Evolutionary conservation across 2,329 filamentous ascomycete genomes (phyloP).

Genomic region (Apiospora pterosperma): DNA sequence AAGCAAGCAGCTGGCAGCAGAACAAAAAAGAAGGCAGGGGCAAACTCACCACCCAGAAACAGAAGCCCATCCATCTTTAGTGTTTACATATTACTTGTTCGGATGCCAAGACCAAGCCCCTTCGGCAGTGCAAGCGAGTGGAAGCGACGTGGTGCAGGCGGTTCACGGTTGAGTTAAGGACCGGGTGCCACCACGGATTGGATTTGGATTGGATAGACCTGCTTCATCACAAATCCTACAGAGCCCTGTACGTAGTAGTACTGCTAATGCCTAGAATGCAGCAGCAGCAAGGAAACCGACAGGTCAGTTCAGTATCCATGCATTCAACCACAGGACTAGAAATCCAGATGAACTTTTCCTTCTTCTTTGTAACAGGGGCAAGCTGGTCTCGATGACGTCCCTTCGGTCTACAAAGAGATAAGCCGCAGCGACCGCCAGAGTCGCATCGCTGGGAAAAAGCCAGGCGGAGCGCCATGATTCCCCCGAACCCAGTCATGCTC

Average conservation of each 20-base stretch:
- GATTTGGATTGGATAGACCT: neutral
- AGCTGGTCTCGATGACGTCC: neutral
- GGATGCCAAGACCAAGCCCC: slow-evolving; percentile 1
- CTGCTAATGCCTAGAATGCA: neutral
- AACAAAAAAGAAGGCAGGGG: neutral
- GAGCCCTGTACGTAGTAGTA: too few species aligned
- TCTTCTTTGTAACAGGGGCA: neutral
- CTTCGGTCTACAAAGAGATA: neutral
- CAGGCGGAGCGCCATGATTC: neutral
- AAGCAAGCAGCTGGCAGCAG: neutral
- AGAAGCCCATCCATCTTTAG: neutral
- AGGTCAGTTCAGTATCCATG: neutral
- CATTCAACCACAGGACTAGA: too few species aligned
- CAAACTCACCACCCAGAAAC: neutral
- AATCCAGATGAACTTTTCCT: neutral
- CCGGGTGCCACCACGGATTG: neutral
- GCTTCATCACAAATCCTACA: neutral
- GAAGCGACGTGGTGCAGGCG: neutral
- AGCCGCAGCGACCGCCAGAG: neutral
- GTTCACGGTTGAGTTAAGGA: neutral
- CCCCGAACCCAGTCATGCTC: neutral
- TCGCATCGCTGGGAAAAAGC: neutral
- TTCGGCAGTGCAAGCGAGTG: neutral
- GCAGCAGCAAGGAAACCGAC: neutral
- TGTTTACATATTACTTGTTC: neutral